Base-by-base conservation (phyloP, 306 rosid species). In the Acacia confusa region DNA sequence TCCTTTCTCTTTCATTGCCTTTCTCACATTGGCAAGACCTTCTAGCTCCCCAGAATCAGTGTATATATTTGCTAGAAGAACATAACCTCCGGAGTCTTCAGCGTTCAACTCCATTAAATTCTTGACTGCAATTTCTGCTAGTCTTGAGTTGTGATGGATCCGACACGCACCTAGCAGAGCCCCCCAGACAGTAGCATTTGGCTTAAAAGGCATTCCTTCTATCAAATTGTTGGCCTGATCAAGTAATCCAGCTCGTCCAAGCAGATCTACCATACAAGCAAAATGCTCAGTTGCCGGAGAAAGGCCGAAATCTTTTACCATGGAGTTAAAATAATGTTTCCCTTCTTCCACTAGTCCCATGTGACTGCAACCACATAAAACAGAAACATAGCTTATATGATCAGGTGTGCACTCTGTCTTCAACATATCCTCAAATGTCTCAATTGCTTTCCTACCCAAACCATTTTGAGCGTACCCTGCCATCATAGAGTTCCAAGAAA, bases 301-400 rank as follows among this genome's bases (percentile, higher is more conserved):
- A 81, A 87, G 69, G 58, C 83, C 81, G 78, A 82, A 85, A 53
- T 78, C 83, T 61, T 82, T 22, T 20, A 80, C 72, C 88, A 85
- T 87, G 43, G 88, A 87, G 77, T 60, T 53, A 45, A 87, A 87
- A 80, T 79, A 77, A 36, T 69, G 81, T 20, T 80, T 82, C 68
- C 90, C 90, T 76, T 87, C 88, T 20, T 17, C 72, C n/a, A 87
- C 79, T 1, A 85, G 88, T 66, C 88, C 88, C 16, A 87, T 79
- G 83, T 85, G 88, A 30, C 88, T 82, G 72, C 90, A 87, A 67
- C 88, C 90, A 13, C 87, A 87, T 58, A 87, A 84, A 61, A 87
- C 88, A 38, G 86, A 78, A 28, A 82, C 74, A 32, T 40, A 87
- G 77, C 88, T 87, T 82, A 87, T 82, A 70, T 80, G 86, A 80